These are phyloP conservation scores for Zygosaccharomyces bailii DNA, from an alignment of 805 yeast genomes.

Conservation along the genomic window DNA sequence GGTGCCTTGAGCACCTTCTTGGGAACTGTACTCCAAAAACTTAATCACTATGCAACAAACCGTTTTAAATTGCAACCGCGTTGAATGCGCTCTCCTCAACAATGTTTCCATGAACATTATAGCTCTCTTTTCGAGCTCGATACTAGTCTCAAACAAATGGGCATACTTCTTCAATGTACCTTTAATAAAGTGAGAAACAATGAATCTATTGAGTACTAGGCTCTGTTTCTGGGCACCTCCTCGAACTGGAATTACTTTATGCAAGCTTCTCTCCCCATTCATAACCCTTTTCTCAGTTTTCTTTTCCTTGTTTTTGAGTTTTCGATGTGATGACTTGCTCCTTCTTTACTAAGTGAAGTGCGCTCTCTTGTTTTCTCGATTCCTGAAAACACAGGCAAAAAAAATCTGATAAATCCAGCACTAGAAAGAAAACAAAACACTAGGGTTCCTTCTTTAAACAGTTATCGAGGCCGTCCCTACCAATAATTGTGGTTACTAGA, in stretches of 20 bases:
- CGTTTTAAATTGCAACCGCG: constrained; percentile 25
- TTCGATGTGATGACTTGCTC: neutral
- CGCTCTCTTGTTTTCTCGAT: neutral
- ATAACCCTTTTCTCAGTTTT: neutral
- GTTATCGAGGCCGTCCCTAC: neutral
- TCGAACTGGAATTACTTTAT: neutral
- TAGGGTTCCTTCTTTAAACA: too few relatives aligned
- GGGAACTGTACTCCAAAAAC: constrained; percentile 22
- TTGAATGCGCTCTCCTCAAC: constrained; percentile 19
- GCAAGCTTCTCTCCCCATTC: neutral
- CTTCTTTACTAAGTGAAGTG: neutral
- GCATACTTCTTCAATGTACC: constrained; percentile 16
- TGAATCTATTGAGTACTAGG: constrained; percentile 15
- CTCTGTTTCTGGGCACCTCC: neutral
- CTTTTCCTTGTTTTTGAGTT: neutral
- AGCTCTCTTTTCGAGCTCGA: constrained; percentile 4
- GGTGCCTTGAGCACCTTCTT: constrained; percentile 7
- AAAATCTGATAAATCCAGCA: neutral
- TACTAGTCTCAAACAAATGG: constrained; percentile 8
- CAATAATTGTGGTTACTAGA: neutral
- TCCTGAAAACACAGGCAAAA: neutral
- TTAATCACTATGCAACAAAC: constrained; percentile 27
- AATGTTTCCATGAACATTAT: constrained; percentile 17
- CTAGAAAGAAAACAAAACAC: too few relatives aligned
- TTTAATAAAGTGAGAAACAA: constrained; percentile 19